Conservation (phyloP, 495 filamentous ascomycete species). For the Penicillium argentinense region DNA sequence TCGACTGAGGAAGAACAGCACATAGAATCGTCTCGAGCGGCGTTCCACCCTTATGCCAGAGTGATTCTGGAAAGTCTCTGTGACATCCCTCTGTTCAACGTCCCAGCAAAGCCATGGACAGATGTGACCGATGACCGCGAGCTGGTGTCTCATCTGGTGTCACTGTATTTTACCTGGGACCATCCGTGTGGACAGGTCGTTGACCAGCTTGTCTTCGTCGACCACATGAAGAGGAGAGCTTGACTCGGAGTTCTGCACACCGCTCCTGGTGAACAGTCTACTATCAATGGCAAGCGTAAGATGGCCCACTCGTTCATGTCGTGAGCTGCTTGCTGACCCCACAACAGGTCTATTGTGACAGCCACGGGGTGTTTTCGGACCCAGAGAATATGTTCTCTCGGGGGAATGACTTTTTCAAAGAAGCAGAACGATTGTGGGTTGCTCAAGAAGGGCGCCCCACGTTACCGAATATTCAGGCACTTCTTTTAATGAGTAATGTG, state of each 20-base stretch:
- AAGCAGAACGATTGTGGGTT: conserved; percentile 36
- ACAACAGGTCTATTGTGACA: conserved; percentile 45
- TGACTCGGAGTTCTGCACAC: conserved; percentile 34
- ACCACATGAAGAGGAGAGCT: conserved; percentile 27
- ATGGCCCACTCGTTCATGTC: background rate
- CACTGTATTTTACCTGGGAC: conserved; percentile 48
- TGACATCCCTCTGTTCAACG: conserved; percentile 35
- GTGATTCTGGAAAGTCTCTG: conserved; percentile 39
- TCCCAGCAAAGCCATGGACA: conserved; percentile 47
- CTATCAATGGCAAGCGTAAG: conserved; percentile 42
- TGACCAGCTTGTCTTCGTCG: conserved; percentile 35
- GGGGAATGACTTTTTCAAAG: conserved; percentile 33
- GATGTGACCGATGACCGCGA: conserved; percentile 42
- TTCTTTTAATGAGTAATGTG: conserved; percentile 38
- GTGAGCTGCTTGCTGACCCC: conserved; percentile 10
- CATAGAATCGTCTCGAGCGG: conserved; percentile 6
- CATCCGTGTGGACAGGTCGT: conserved; percentile 38
- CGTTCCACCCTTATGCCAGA: conserved; percentile 23
- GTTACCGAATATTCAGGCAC: conserved; percentile 37
- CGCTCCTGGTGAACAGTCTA: conserved; percentile 40
- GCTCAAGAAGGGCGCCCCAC: conserved; percentile 34
- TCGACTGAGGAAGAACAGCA: conserved; percentile 14
- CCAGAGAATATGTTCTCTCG: conserved; percentile 26
- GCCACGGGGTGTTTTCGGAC: conserved; percentile 45
- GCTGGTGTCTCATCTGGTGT: conserved; percentile 49